Conservation (phyloP, 2,329 filamentous ascomycete species). For the Colletotrichum musae region DNA sequence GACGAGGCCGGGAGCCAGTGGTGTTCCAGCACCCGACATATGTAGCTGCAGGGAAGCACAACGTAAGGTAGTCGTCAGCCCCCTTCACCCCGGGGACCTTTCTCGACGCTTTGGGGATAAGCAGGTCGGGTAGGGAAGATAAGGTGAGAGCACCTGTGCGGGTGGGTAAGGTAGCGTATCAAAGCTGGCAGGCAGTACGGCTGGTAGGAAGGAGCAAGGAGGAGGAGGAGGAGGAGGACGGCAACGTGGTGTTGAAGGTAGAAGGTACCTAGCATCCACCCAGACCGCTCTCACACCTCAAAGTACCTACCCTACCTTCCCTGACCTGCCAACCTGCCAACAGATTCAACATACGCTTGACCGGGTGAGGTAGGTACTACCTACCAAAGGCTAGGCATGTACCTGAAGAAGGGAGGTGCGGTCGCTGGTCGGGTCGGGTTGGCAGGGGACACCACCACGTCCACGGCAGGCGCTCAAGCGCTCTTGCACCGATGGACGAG, state of each 20-base stretch:
- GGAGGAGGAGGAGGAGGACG: too few species aligned
- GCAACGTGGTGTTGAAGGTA: background rate
- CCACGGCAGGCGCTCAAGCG: too few species aligned
- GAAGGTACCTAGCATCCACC: background rate
- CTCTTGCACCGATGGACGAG: too few species aligned
- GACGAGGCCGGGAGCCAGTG: conserved; percentile 14
- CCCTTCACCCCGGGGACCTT: background rate
- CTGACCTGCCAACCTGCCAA: too few species aligned
- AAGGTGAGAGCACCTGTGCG: background rate
- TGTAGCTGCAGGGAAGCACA: conserved; percentile 25
- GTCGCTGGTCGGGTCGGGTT: background rate
- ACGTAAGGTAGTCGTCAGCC: conserved; percentile 16
- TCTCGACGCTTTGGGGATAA: conserved; percentile 1
- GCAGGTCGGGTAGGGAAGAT: conserved; percentile 18
- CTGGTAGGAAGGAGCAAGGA: background rate
- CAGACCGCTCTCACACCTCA: too few species aligned
- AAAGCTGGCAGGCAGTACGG: background rate
- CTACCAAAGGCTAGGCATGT: background rate
- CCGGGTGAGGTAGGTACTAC: background rate
- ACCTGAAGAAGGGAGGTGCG: conserved; percentile 1
- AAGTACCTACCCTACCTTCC: too few species aligned
- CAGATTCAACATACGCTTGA: background rate
- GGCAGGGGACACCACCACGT: background rate
- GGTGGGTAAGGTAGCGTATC: background rate
- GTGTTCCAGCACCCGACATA: conserved; percentile 13